Conservation (phyloP, 805 yeast genomes). For the Saccharomycopsis sp. region DNA sequence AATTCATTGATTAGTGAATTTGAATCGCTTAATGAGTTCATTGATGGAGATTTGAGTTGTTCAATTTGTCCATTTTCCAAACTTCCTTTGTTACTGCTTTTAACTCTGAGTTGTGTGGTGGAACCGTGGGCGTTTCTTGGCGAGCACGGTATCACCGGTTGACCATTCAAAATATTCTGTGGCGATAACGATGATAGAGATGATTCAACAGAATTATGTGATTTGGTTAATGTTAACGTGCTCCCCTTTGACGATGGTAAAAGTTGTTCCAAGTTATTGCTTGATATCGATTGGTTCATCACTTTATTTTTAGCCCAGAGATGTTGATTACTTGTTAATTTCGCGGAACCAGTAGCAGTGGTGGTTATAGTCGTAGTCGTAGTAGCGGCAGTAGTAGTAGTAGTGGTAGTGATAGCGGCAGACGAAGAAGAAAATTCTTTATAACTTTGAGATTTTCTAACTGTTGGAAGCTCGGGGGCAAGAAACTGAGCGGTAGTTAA, state of each 20-base stretch:
- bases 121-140: background rate
- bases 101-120: background rate
- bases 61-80: background rate
- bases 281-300: no score
- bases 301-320: no score
- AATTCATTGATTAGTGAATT: background rate
- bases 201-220: background rate
- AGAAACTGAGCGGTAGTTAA: no score
- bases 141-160: no score
- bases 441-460: background rate
- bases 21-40: slow-evolving; percentile 3
- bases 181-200: background rate
- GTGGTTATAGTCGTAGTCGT: background rate
- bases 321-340: background rate
- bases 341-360: background rate
- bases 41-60: background rate
- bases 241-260: slow-evolving; percentile 8
- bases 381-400: background rate
- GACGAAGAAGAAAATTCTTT: no score
- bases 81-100: background rate
- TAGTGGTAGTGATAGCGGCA: background rate
- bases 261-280: no score
- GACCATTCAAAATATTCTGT: no score
- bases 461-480: background rate
- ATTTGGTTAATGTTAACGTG: slow-evolving; percentile 3